Conservation (phyloP, 2,329 filamentous ascomycete species). For the Fusarium musae region DNA sequence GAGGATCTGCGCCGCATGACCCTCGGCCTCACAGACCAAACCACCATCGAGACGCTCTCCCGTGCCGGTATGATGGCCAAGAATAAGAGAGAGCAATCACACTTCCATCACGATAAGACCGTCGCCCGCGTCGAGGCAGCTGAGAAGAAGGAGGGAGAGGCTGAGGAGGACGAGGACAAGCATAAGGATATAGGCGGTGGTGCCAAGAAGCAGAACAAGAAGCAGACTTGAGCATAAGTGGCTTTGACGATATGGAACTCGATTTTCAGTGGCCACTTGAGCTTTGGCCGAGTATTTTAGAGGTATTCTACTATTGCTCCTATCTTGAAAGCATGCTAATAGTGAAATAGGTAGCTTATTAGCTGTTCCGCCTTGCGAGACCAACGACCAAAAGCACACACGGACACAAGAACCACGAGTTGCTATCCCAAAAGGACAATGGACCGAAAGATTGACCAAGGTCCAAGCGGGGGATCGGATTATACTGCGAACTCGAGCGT, state of each 20-base stretch:
- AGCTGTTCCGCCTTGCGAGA: not conserved
- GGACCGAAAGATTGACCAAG: not conserved
- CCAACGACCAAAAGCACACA: not conserved
- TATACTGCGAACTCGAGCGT: not conserved
- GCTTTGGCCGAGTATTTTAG: not conserved
- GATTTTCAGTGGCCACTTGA: not conserved
- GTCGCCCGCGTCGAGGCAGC: not conserved
- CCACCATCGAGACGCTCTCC: constrained; percentile 37
- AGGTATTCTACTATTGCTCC: not conserved
- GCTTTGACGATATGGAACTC: not conserved
- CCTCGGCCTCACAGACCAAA: constrained; percentile 34
- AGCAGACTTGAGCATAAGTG: not conserved
- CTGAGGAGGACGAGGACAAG: not conserved
- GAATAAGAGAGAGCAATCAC: constrained; percentile 17
- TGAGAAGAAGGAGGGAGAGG: not conserved
- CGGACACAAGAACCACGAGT: not conserved
- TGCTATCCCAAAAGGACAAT: not conserved
- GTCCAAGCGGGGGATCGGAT: not conserved
- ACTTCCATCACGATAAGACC: not conserved
- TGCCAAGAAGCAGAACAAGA: not conserved
- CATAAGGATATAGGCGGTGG: not conserved
- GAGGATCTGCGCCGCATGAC: constrained; percentile 40
- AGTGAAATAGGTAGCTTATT: not conserved
- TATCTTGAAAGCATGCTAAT: not conserved
- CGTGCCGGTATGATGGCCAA: constrained; percentile 31